Percentiles rank a stretch among this genome's conserved stretches.
These are phyloP conservation scores for Taphrina deformans DNA, from an alignment of 1,139 yeast species.

Conservation along the genomic window DNA sequence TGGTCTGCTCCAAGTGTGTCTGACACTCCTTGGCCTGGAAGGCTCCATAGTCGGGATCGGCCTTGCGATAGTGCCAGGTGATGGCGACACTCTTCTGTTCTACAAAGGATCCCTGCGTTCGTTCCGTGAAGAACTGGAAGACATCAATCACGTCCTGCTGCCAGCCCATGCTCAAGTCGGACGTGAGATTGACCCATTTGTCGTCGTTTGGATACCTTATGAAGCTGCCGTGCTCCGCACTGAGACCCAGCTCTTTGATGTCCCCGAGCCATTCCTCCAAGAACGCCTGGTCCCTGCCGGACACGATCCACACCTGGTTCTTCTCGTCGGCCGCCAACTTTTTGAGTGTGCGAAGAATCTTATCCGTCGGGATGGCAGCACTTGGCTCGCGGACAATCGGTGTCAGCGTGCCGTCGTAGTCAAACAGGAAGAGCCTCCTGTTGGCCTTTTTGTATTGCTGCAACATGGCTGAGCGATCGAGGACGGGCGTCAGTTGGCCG, in stretches of 20 bases:
- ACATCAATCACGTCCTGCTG: conserved; percentile 74
- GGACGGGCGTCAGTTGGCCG: conserved; percentile 73
- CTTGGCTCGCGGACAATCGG: conserved; percentile 96
- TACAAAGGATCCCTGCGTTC: conserved; percentile 84
- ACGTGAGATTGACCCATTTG: conserved; percentile 83
- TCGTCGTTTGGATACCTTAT: conserved; percentile 64
- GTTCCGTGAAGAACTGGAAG: conserved; percentile 71
- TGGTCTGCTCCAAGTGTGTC: conserved; percentile 60
- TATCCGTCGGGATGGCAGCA: conserved; percentile 92
- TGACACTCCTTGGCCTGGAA: conserved; percentile 79
- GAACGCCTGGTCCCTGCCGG: conserved; percentile 92
- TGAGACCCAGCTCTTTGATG: conserved; percentile 65
- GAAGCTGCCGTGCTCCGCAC: conserved; percentile 98
- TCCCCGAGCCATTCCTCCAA: conserved; percentile 83
- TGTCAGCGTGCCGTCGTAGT: conserved; percentile 94
- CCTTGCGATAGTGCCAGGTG: conserved; percentile 96
- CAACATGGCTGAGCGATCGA: conserved; percentile 67
- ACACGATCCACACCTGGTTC: conserved; percentile 90
- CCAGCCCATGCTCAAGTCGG: conserved; percentile 89
- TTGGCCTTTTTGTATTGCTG: conserved; percentile 59
- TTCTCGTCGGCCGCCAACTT: conserved; percentile 69
- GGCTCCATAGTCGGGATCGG: conserved; percentile 88
- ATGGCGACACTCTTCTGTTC: conserved; percentile 90
- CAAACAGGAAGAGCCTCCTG: conserved; percentile 80
- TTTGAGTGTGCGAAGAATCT: conserved; percentile 61